phyloP scores from a whole-genome alignment of 257 asterid genomes.

The Nicotiana noctiflora region DNA sequence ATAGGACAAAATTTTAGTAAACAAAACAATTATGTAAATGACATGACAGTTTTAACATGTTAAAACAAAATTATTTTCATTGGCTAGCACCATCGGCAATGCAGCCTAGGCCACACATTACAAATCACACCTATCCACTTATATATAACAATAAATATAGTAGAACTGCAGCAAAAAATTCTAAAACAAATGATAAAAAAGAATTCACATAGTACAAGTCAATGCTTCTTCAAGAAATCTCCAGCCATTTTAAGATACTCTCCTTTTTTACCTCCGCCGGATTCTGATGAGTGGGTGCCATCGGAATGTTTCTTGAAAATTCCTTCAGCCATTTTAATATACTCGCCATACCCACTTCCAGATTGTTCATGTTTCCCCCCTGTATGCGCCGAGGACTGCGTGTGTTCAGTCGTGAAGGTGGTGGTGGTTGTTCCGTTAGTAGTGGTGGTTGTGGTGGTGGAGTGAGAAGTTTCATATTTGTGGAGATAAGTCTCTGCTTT shows the following conservation, averaged over 20 bases:
- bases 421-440: background rate
- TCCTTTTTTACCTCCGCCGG: constrained; percentile 13
- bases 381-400: constrained; percentile 2
- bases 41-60: too few relatives aligned
- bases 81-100: background rate
- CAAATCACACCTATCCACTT: background rate
- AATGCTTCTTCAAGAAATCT: constrained; percentile 17
- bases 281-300: background rate
- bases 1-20: too few relatives aligned
- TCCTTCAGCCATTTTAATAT: constrained; percentile 22
- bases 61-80: background rate
- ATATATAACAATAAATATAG: background rate
- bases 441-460: constrained; percentile 21
- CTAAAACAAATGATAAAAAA: background rate
- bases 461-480: constrained; percentile 25
- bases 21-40: too few relatives aligned
- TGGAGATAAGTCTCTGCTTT: constrained; percentile 53
- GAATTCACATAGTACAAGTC: background rate
- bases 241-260: constrained; percentile 37
- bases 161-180: background rate
- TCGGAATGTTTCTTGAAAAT: constrained; percentile 19
- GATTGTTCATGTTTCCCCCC: constrained; percentile 5
- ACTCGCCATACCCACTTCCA: constrained; percentile 17
- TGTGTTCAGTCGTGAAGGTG: background rate
- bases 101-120: background rate